phyloP scores from a whole-genome alignment of 1,284 basidiomycete species.

The Papiliotrema terrestris region DNA sequence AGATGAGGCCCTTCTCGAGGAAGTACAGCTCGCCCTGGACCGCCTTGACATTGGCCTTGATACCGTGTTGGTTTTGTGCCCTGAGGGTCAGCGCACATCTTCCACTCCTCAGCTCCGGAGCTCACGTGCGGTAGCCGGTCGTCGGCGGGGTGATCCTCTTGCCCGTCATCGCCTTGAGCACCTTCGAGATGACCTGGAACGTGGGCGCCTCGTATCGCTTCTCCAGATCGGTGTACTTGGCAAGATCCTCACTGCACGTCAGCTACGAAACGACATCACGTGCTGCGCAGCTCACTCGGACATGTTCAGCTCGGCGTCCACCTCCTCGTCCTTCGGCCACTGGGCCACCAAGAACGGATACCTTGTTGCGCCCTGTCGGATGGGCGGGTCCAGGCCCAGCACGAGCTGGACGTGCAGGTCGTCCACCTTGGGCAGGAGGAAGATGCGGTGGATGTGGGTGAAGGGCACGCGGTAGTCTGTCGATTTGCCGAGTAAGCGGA shows the following conservation, averaged over 20 bases:
- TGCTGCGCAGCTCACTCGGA: constrained; percentile 62
- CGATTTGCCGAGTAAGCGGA: constrained; percentile 92
- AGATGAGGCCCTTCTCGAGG: constrained; percentile 96
- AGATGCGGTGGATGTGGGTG: constrained; percentile 81
- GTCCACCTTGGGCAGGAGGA: constrained; percentile 89
- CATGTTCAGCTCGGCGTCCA: constrained; percentile 92
- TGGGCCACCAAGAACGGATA: constrained; percentile 99
- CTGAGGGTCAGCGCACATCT: constrained; percentile 24
- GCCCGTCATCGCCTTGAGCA: constrained; percentile 85
- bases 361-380: constrained; percentile 95
- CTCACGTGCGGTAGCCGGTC: constrained; percentile 70
- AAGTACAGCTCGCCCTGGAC: constrained; percentile 96
- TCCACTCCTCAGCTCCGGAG: not conserved
- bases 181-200: constrained; percentile 90
- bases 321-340: constrained; percentile 94
- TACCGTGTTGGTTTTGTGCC: constrained; percentile 53
- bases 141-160: constrained; percentile 87
- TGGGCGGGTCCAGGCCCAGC: constrained; percentile 83
- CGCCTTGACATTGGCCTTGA: constrained; percentile 98
- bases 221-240: constrained; percentile 54
- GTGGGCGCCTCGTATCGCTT: constrained; percentile 73
- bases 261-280: not conserved
- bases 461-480: constrained; percentile 99
- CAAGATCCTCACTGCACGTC: constrained; percentile 44
- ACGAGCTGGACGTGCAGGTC: constrained; percentile 95